Percentiles rank a stretch among this genome's conserved stretches.
Evolutionary conservation across 2,329 filamentous ascomycete species (phyloP).

Genomic region (Aspergillus sp.): DNA sequence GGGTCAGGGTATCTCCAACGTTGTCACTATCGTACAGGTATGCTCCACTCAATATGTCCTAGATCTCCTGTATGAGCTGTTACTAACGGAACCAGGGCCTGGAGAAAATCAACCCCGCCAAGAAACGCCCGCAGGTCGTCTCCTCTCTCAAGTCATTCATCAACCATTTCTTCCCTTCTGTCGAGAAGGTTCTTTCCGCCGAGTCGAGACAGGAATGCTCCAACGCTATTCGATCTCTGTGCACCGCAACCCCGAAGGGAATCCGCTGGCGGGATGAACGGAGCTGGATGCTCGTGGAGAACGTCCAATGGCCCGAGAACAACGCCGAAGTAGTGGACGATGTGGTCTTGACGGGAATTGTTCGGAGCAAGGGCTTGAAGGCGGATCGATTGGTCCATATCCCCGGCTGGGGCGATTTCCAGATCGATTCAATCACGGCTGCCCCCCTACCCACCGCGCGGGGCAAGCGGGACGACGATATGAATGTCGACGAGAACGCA

Average conservation of each 20-base stretch:
- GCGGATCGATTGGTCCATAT: constrained; percentile 86
- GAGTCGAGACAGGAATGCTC: constrained; percentile 87
- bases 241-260: constrained; percentile 88
- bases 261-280: constrained; percentile 93
- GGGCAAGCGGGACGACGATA: constrained; percentile 57
- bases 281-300: constrained; percentile 91
- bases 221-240: constrained; percentile 86
- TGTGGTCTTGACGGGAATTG: constrained; percentile 76
- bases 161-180: constrained; percentile 87
- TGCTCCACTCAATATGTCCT: background rate
- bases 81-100: constrained; percentile 49
- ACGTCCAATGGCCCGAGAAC: constrained; percentile 67
- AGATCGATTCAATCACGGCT: constrained; percentile 82
- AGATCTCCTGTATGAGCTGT: background rate
- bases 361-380: constrained; percentile 83
- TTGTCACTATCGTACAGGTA: constrained; percentile 76
- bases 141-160: constrained; percentile 88
- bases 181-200: constrained; percentile 86
- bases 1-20: constrained; percentile 89
- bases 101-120: constrained; percentile 73
- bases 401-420: constrained; percentile 90
- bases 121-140: constrained; percentile 72
- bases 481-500: constrained; percentile 63
- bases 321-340: constrained; percentile 46
- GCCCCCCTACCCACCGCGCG: constrained; percentile 63